Evolutionary conservation across 2,329 filamentous ascomycete species (phyloP).

Genomic region (Gaeumannomyces tritici): DNA sequence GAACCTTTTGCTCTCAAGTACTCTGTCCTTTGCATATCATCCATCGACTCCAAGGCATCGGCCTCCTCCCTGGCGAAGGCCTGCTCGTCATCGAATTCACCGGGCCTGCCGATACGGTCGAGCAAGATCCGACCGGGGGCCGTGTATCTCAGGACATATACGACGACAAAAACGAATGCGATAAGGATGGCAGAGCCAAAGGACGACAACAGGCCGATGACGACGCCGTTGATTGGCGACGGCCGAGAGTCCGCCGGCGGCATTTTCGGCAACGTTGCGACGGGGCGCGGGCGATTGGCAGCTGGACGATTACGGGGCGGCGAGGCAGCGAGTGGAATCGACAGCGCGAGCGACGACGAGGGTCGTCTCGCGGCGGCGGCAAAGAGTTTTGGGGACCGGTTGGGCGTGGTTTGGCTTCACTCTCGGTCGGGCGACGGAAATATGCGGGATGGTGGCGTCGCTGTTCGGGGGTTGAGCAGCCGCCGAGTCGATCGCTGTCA

Average conservation of each 20-base stretch:
- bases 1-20: slow-evolving; percentile 92
- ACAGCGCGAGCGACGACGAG: slow-evolving; percentile 1
- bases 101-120: slow-evolving; percentile 84
- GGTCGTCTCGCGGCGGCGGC: neutral
- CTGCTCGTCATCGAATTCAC: slow-evolving; percentile 97
- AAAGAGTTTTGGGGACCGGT: neutral
- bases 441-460: slow-evolving; percentile 11
- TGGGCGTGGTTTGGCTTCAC: neutral
- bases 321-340: neutral
- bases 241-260: neutral
- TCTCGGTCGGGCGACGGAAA: neutral
- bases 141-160: slow-evolving; percentile 94
- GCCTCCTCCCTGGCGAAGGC: slow-evolving; percentile 89
- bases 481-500: slow-evolving; percentile 1
- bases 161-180: slow-evolving; percentile 65
- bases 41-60: slow-evolving; percentile 90
- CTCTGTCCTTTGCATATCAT: slow-evolving; percentile 80
- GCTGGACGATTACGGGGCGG: neutral
- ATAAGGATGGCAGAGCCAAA: slow-evolving; percentile 86
- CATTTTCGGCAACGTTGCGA: slow-evolving; percentile 26
- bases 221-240: slow-evolving; percentile 55
- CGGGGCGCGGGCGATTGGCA: neutral
- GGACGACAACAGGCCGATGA: slow-evolving; percentile 90
- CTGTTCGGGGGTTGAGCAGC: slow-evolving; percentile 11
- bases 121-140: slow-evolving; percentile 80